A percentile compares a stretch with the other conserved stretches of the same genome.
These are phyloP conservation scores for Erucastrum elatum DNA, from an alignment of 345 rosid species.

Conservation along the genomic window DNA sequence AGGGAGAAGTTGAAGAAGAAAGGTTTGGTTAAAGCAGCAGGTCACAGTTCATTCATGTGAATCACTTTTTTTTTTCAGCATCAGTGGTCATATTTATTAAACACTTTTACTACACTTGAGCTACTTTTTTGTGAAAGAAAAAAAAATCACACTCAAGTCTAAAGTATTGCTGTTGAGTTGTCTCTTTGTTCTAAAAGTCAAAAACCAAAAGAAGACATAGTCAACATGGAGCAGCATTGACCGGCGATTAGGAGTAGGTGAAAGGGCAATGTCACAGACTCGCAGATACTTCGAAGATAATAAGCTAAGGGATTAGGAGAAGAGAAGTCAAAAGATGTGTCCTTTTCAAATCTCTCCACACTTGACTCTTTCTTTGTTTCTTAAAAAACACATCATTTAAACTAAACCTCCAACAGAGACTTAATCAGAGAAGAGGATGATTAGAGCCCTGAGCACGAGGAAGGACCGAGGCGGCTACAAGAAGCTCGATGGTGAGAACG, in stretches of 20 bases:
- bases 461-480: constrained; percentile 49
- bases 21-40: constrained; percentile 57
- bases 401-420: neutral
- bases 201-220: constrained; percentile 11
- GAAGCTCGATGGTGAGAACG: constrained; percentile 37
- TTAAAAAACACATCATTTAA: neutral
- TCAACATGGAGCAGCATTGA: constrained; percentile 24
- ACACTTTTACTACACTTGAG: neutral
- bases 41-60: constrained; percentile 55
- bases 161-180: neutral
- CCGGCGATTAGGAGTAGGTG: constrained; percentile 10
- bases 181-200: constrained; percentile 1
- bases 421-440: constrained; percentile 41
- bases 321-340: constrained; percentile 39
- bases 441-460: constrained; percentile 67
- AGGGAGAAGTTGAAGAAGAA: constrained; percentile 52
- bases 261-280: constrained; percentile 4
- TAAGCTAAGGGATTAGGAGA: constrained; percentile 16
- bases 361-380: constrained; percentile 8
- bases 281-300: neutral
- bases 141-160: neutral
- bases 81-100: neutral
- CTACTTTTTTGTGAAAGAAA: neutral
- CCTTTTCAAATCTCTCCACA: constrained; percentile 22
- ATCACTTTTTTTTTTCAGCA: neutral